These are phyloP conservation scores for Tetrapisispora phaffii DNA, from an alignment of 805 yeast species.

Conservation along the genomic window DNA sequence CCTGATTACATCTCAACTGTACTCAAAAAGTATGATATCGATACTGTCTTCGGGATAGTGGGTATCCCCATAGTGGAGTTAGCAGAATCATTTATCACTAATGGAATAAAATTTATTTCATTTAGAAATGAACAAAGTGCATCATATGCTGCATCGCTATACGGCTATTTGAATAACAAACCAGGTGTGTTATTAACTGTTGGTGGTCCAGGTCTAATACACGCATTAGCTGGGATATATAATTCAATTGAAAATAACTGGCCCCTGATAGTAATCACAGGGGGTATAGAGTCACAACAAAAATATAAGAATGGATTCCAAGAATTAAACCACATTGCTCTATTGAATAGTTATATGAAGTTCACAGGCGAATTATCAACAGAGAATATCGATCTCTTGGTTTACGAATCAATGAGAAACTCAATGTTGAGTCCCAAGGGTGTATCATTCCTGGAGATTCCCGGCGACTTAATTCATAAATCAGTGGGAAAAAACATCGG, in stretches of 20 bases:
- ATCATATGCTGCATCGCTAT: constrained; percentile 63
- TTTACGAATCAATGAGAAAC: constrained; percentile 6
- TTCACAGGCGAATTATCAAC: constrained; percentile 33
- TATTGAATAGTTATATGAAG: constrained; percentile 41
- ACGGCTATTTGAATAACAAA: constrained; percentile 52
- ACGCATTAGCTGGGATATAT: constrained; percentile 56
- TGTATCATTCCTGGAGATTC: constrained; percentile 52
- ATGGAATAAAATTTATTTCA: constrained; percentile 47
- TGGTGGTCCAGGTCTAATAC: constrained; percentile 69
- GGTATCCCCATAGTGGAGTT: constrained; percentile 68
- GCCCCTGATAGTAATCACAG: constrained; percentile 60
- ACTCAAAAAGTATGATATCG: constrained; percentile 35
- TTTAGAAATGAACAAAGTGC: constrained; percentile 70
- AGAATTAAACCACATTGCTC: constrained; percentile 54
- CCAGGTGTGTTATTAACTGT: constrained; percentile 65
- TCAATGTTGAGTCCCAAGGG: constrained; percentile 36
- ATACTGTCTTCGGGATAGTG: constrained; percentile 57
- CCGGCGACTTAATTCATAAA: constrained; percentile 45
- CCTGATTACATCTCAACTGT: neutral
- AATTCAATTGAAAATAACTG: constrained; percentile 53
- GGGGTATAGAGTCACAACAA: constrained; percentile 41
- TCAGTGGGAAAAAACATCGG: neutral
- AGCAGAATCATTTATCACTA: constrained; percentile 48
- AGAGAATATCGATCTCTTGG: constrained; percentile 10
- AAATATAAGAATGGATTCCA: constrained; percentile 57